phyloP scores from a whole-genome alignment of 1,284 basidiomycete genomes.

The Termitomyces sp. region DNA sequence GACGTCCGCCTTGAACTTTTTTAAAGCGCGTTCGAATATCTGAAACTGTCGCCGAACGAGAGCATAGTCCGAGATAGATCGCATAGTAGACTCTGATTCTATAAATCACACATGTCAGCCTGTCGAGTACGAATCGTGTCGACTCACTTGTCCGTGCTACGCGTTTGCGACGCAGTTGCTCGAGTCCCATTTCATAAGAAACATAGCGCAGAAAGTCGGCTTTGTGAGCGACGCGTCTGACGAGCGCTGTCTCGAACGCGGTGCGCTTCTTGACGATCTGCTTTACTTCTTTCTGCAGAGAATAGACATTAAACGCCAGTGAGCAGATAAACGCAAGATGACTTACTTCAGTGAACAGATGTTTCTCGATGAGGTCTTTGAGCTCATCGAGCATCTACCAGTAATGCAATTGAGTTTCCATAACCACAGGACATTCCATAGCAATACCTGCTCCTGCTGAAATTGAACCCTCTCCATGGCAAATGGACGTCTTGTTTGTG shows the following conservation, averaged over 20 bases:
- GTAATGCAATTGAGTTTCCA: background rate
- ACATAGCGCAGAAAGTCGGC: conserved; percentile 89
- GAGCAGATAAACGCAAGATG: background rate
- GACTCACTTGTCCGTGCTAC: conserved; percentile 61
- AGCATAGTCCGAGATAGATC: conserved; percentile 77
- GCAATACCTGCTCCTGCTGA: conserved; percentile 79
- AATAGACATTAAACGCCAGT: conserved; percentile 9
- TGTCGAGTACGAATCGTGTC: background rate
- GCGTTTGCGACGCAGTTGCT: conserved; percentile 74
- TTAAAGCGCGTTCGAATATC: conserved; percentile 87
- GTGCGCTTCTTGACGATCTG: conserved; percentile 86
- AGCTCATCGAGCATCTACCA: conserved; percentile 88
- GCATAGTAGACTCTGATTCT: conserved; percentile 50
- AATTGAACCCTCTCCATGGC: conserved; percentile 92
- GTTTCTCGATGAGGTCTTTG: conserved; percentile 87
- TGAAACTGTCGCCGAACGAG: conserved; percentile 80
- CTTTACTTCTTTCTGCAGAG: conserved; percentile 66
- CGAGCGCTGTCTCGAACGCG: conserved; percentile 77
- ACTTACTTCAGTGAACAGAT: conserved; percentile 79
- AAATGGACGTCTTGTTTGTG: conserved; percentile 11
- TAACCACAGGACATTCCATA: background rate
- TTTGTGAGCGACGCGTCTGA: conserved; percentile 81
- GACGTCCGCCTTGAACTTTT: conserved; percentile 85
- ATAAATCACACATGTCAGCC: background rate
- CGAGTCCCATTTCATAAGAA: conserved; percentile 88